phyloP scores from a whole-genome alignment of 768 basidiomycete species.

The Mycena maculata region DNA sequence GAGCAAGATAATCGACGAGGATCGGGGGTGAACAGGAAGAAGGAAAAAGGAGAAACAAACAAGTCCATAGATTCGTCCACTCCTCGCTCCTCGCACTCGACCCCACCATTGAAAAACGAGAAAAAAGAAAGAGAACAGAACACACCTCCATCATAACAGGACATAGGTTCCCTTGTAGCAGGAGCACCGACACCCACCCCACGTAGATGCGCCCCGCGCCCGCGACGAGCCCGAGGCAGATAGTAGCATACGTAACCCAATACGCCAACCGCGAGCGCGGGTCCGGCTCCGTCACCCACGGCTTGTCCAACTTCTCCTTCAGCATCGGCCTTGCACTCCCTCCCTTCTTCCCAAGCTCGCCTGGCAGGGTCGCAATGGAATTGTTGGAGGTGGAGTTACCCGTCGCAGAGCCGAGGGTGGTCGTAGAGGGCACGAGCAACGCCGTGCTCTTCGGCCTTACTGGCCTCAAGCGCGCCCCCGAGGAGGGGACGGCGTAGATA shows the following conservation, averaged over 20 bases:
- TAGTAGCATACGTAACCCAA: conserved; percentile 68
- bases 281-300: conserved; percentile 73
- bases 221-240: conserved; percentile 55
- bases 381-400: no score
- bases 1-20: no score
- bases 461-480: conserved; percentile 47
- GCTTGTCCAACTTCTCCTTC: conserved; percentile 56
- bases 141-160: conserved; percentile 73
- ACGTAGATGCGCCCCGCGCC: conserved; percentile 67
- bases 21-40: no score
- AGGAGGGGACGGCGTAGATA: conserved; percentile 60
- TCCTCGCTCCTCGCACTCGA: no score
- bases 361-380: no score
- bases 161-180: conserved; percentile 61
- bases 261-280: conserved; percentile 67
- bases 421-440: conserved; percentile 37
- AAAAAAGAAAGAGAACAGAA: no score
- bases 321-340: conserved; percentile 36
- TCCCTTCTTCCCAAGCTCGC: neutral
- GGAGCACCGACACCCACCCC: conserved; percentile 65
- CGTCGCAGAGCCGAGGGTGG: no score
- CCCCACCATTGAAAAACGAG: no score
- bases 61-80: no score
- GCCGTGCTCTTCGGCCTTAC: conserved; percentile 65
- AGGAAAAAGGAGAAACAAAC: no score